Evolutionary conservation across 164 flowering plant species (phyloP), one percentile per base, ranked within the genome.

Genomic region (Euptelea pleiosperma): DNA sequence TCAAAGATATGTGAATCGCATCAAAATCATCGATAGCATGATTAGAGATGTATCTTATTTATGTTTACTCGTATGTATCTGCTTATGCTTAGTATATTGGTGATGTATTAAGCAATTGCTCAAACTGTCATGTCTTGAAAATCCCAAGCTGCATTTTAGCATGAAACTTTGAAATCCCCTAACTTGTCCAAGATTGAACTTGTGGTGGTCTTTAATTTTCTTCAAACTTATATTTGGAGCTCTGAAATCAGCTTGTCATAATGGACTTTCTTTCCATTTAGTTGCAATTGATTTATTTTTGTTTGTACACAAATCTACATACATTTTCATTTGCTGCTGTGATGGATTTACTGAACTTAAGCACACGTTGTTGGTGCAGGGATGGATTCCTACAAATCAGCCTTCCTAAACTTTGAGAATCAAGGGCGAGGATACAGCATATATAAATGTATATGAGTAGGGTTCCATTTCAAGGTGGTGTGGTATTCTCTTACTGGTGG

Each of bases 371-470:
- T 58, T 31, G 66, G 22, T 72, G 78, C 87, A 84, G 87, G 71
- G 72, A 82, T 52, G 87, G 90, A 42, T 52, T 84, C 43, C 73
- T 82, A 29, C 71, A 61, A 30, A 69, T 84, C 47, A 60, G 58
- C n/a, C 40, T 82, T 45, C 85, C 83, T 1, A 84, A 82, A 54
- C 60, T 80, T 36, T 75, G 76, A 75, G 77, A 58, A 40, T 4
- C 9, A 26, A 19, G 31, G 49, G 9, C 6, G 24, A 40, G 0
- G 19, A 16, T 0, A 15, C 16, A 6, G 1, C 16, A 40, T 19
- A 6, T n/a, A 40, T n/a, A 40, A 15, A n/a, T 34, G 37, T 52
- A 21, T 34, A 34, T 52, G 8, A 6, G 6, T 1, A n/a, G 37
- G 22, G 9, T 33, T 1, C 2, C 3, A 18, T 52, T 8, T 21